phyloP scores from a whole-genome alignment of 2,329 filamentous ascomycete genomes.

The Allantophomopsis cytisporea region DNA sequence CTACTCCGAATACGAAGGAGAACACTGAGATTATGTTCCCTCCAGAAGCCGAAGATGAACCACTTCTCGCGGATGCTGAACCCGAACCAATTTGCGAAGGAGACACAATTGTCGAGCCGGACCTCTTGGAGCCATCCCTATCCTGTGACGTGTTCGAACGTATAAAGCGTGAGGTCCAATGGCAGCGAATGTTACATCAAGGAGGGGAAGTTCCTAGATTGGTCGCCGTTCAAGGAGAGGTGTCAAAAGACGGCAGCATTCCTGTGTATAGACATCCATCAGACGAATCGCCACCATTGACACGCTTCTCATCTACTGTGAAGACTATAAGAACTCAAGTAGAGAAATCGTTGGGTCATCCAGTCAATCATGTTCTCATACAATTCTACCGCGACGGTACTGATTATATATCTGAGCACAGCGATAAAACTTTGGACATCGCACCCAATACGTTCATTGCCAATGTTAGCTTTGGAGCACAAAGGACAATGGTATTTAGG shows the following conservation, averaged over 20 bases:
- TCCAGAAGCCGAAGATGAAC: too few species aligned
- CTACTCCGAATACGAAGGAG: too few species aligned
- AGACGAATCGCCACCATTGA: constrained; percentile 70
- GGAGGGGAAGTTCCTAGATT: constrained; percentile 84
- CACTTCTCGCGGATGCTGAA: neutral
- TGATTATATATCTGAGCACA: constrained; percentile 93
- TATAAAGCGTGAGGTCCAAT: constrained; percentile 63
- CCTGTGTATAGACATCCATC: constrained; percentile 93
- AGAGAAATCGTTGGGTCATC: constrained; percentile 62
- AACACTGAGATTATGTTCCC: too few species aligned
- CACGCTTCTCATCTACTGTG: constrained; percentile 64
- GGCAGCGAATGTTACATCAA: constrained; percentile 88
- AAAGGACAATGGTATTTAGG: constrained; percentile 79
- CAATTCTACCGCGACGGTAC: constrained; percentile 82
- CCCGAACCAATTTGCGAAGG: constrained; percentile 53
- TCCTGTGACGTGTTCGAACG: constrained; percentile 51
- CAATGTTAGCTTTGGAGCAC: constrained; percentile 86
- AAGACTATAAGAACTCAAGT: constrained; percentile 52
- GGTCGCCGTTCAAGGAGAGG: constrained; percentile 73
- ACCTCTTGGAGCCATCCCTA: constrained; percentile 48
- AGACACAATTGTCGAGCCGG: constrained; percentile 61
- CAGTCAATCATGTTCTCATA: constrained; percentile 82
- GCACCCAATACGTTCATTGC: constrained; percentile 69
- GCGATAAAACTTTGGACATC: constrained; percentile 93
- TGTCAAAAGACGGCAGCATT: constrained; percentile 55